These are phyloP conservation scores for Candida albicans DNA, from an alignment of 1,139 yeast genomes.

Conservation along the genomic window DNA sequence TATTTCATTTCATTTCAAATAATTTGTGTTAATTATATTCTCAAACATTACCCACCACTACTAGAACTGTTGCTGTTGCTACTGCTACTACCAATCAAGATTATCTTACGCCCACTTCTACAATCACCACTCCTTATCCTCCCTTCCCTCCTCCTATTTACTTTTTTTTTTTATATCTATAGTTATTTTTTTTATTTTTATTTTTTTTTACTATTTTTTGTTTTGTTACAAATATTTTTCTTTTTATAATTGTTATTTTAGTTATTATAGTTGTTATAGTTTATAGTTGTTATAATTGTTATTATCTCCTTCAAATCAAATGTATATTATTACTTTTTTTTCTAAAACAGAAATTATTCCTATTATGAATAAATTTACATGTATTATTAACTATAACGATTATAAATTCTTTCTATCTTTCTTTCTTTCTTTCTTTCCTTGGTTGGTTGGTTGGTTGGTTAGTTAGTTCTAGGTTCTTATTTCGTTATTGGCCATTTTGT, in stretches of 20 bases:
- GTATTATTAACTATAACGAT: too few species aligned
- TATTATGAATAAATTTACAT: too few species aligned
- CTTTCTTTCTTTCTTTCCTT: too few species aligned
- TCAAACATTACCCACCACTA: too few species aligned
- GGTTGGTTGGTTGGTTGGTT: too few species aligned
- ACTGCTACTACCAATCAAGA: too few species aligned
- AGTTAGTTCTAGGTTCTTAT: too few species aligned
- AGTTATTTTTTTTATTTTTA: not conserved
- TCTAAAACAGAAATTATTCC: not conserved
- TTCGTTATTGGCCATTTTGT: slow-evolving; percentile 36
- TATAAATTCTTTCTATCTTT: too few species aligned
- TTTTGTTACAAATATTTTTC: not conserved
- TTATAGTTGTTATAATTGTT: not conserved
- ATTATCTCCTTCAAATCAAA: not conserved
- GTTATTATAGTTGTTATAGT: not conserved
- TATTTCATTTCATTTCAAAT: too few species aligned
- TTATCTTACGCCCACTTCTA: too few species aligned
- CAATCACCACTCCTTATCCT: not conserved
- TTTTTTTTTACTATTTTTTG: not conserved
- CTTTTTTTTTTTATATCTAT: not conserved
- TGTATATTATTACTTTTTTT: not conserved
- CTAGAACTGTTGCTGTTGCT: too few species aligned
- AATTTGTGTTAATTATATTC: too few species aligned
- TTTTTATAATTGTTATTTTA: not conserved
- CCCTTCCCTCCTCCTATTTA: not conserved